Evolutionary conservation across 2,329 filamentous ascomycete genomes (phyloP), one percentile per base, ranked within the genome.

Genomic region (Fusarium dimerum): DNA sequence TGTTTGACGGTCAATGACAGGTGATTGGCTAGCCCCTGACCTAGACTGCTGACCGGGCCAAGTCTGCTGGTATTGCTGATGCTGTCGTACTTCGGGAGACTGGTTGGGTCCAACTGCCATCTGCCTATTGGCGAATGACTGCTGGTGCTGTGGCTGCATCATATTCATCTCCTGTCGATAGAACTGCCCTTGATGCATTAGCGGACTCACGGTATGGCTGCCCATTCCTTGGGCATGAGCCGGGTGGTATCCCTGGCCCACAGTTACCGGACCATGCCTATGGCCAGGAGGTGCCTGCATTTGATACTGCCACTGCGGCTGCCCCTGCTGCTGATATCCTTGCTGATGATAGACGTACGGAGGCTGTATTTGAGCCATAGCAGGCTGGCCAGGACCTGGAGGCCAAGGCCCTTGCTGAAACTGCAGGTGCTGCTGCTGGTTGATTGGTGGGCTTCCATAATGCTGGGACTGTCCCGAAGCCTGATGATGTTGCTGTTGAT

Each of bases 181-280:
- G 29, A 54, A 42, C 43, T 50, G 51, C 26, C 43, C 52, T 34
- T 42, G 61, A 20, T 53, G 57, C 29, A 58, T 17, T 12, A 55
- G 50, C n/a, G 51, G 57, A 12, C 60, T 61, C 11, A 64, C 38
- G 40, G 64, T 59, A 45, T 72, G 67, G 3, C 59, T 66, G n/a
- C 62, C 45, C 12, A 51, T 59, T 17, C 69, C 72, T 44, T 74
- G 73, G 29, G 69, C 71, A 43, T 73, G 70, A 5, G 74, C 72
- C 13, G 69, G 57, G 7, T 56, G 51, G 42, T 76, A 76, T 12
- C 67, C 65, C 26, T 54, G 59, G 1, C 74, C 73, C 36, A 75
- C 73, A 2, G 74, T 71, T 1, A 76, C 70, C 12, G 62, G 60
- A 3, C 61, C 71, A 38, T 76, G 76, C 29, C 65, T 65, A 12